phyloP scores from a whole-genome alignment of 306 rosid genomes.

The Vigna trinervia region DNA sequence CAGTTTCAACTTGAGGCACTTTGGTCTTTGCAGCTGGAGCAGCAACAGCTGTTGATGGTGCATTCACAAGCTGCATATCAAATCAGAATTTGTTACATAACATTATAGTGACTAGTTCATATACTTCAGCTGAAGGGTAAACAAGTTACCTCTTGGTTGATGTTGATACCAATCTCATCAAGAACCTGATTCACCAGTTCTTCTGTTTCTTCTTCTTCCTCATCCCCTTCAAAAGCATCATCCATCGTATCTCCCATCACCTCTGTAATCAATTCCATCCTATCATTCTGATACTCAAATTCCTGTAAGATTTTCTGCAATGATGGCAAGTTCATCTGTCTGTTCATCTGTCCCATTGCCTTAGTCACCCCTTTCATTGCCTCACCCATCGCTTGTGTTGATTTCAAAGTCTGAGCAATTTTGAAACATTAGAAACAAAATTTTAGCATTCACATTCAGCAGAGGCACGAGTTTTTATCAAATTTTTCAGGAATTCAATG shows the following conservation, averaged over 20 bases:
- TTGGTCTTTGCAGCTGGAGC: constrained; percentile 72
- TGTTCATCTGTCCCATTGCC: constrained; percentile 99
- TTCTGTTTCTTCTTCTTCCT: constrained; percentile 96
- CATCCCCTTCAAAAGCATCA: constrained; percentile 98
- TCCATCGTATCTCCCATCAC: constrained; percentile 97
- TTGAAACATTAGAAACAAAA: not conserved
- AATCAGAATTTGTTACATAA: constrained; percentile 39
- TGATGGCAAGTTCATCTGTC: constrained; percentile 96
- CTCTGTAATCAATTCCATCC: constrained; percentile 81
- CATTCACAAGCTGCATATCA: constrained; percentile 75
- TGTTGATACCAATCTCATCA: constrained; percentile 89
- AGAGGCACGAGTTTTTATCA: not conserved
- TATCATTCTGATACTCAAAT: constrained; percentile 92
- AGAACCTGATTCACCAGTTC: constrained; percentile 94
- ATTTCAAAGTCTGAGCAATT: constrained; percentile 79
- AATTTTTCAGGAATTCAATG: not conserved
- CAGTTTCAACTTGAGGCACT: constrained; percentile 80
- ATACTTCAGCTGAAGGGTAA: constrained; percentile 15
- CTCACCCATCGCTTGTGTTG: constrained; percentile 99
- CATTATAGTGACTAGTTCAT: constrained; percentile 9
- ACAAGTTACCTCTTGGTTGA: constrained; percentile 83
- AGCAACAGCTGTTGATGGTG: constrained; percentile 85
- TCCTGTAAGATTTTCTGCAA: constrained; percentile 95
- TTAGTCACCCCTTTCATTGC: constrained; percentile 99
- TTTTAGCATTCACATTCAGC: not conserved